Evolutionary conservation across 148 eudicot species (phyloP), one percentile per base, ranked within the genome.

Genomic region (Silene uniflora): DNA sequence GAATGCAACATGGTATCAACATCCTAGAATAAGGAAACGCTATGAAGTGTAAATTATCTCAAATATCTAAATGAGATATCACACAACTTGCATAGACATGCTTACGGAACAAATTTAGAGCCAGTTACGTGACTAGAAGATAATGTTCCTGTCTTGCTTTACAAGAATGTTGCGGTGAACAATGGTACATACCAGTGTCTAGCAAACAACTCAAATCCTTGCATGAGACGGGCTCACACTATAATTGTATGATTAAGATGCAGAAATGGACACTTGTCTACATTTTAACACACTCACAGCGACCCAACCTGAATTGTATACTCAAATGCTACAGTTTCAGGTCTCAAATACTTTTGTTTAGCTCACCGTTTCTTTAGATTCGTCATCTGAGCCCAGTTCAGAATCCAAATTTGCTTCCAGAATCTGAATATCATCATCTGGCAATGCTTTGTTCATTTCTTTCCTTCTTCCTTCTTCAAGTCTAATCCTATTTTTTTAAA

Each of bases 291-390:
- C 44, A 39, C 44, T 39, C 44, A 6, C 6, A 39, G 44, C 8
- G 44, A 39, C 44, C 44, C 44, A 39, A 39, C 9, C 44, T 39
- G 0, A 39, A 39, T 7, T 12, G 14, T 16, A 52, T 52, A 52
- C 44, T 39, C 44, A 39, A 39, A 39, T 39, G 8, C 44, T 39
- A 47, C 10, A 29, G 14, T 12, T 75, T 14, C 13, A 7, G 29
- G 21, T 25, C 16, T 70, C 39, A 39, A 21, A 23, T 47, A 70
- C 76, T 70, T 21, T 11, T 13, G 39, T 65, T 68, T 47, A n/a
- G 61, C 83, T 82, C 81, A 95, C 98, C 92, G 82, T 81, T 46
- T 84, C 78, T 64, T 79, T 82, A 27, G 85, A 73, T 67, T 88
- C 96, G 65, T 86, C 16, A 52, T 52, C 56, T 52, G 17, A 49